These are phyloP conservation scores for Calycina herbarum DNA, from an alignment of 2,329 filamentous ascomycete genomes.

Conservation along the genomic window DNA sequence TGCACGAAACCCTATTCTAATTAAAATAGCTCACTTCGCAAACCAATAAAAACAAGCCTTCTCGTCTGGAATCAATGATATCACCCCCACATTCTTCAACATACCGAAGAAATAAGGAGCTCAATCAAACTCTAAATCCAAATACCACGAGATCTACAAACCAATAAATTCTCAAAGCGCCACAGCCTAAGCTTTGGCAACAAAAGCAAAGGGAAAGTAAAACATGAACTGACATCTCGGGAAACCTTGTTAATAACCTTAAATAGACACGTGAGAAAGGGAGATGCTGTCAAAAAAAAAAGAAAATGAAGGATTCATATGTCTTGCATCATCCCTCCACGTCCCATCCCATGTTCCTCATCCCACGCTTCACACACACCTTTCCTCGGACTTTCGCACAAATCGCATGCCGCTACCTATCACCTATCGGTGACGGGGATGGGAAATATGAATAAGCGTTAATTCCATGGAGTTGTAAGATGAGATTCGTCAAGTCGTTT, in stretches of 20 bases:
- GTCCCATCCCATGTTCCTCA: not conserved
- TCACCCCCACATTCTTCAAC: not conserved
- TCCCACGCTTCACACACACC: not conserved
- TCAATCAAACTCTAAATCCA: not conserved
- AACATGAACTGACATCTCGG: slow-evolving; percentile 1
- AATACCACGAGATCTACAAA: not conserved
- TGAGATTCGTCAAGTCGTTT: not conserved
- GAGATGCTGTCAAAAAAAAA: not conserved
- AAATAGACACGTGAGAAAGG: not conserved
- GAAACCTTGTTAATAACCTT: slow-evolving; percentile 4
- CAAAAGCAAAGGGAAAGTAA: not conserved
- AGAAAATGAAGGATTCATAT: not conserved
- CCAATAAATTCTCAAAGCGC: not conserved
- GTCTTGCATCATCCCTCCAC: not conserved
- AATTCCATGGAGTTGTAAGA: not conserved
- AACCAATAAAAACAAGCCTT: not conserved
- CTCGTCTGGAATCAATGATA: not conserved
- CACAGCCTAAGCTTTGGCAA: not conserved
- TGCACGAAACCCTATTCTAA: not conserved
- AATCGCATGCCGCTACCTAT: not conserved
- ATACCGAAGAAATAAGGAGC: not conserved
- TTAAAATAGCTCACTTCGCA: not conserved
- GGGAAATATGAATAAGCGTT: not conserved
- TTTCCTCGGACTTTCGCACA: not conserved
- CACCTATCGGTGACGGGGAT: not conserved